A percentile compares a stretch with the other conserved stretches of the same genome.
Evolutionary conservation across 1,284 basidiomycete species (phyloP).

Genomic region (Crepidotus sp.): DNA sequence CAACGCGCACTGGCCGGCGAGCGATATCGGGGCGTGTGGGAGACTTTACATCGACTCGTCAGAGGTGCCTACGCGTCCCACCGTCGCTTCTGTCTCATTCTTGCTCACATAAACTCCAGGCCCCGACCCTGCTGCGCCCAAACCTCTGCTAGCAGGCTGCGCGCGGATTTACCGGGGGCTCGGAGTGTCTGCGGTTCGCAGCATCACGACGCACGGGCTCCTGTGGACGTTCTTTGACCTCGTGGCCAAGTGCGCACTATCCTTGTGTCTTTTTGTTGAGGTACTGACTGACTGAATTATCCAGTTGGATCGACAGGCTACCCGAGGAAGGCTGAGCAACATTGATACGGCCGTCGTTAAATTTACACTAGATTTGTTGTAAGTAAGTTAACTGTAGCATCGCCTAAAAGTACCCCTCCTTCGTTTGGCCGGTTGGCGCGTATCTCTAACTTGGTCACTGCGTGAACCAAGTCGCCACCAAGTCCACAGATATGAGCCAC

Average conservation of each 20-base stretch:
- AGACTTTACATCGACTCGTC: slow-evolving; percentile 71
- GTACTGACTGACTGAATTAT: neutral
- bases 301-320: slow-evolving; percentile 52
- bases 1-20: slow-evolving; percentile 79
- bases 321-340: slow-evolving; percentile 9
- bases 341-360: neutral
- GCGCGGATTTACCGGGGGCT: slow-evolving; percentile 77
- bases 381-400: slow-evolving; percentile 13
- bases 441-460: too few relatives aligned
- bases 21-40: slow-evolving; percentile 53
- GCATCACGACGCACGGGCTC: slow-evolving; percentile 75
- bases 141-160: slow-evolving; percentile 61
- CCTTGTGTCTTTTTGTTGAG: neutral
- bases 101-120: slow-evolving; percentile 34
- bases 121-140: slow-evolving; percentile 63
- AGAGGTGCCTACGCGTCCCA: slow-evolving; percentile 39
- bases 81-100: slow-evolving; percentile 6
- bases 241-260: slow-evolving; percentile 35
- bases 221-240: slow-evolving; percentile 80
- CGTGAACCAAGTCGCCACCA: too few relatives aligned
- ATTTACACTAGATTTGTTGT: slow-evolving; percentile 16
- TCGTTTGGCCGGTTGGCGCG: neutral
- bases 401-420: slow-evolving; percentile 2
- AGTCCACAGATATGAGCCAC: too few relatives aligned
- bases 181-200: slow-evolving; percentile 75